Conservation (phyloP, 75 land plant species). For the Larix kaempferi region DNA sequence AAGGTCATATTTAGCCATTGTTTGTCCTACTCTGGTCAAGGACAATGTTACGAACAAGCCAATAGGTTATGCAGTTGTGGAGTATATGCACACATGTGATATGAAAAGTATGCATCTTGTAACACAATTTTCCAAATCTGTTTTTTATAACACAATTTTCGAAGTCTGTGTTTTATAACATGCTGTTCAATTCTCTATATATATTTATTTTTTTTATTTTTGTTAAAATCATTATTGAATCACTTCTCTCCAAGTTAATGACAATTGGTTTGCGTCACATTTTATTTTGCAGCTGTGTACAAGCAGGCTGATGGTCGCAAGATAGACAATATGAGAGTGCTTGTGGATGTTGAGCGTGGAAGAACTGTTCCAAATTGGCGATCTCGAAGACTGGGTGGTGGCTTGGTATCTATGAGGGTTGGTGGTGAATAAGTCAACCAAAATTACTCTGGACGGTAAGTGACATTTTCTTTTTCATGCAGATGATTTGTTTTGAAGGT, state of each 20-base stretch:
- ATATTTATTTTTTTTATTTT: neutral
- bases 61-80: conserved; percentile 94
- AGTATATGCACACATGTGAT: conserved; percentile 91
- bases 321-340: conserved; percentile 86
- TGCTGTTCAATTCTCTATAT: neutral
- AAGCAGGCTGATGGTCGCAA: conserved; percentile 98
- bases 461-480: neutral
- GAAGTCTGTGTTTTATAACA: neutral
- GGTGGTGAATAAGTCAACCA: conserved; percentile 94
- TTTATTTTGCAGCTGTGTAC: conserved; percentile 74
- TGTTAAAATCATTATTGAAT: too few relatives aligned
- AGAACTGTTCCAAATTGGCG: too few relatives aligned
- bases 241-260: neutral
- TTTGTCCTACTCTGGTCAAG: conserved; percentile 54
- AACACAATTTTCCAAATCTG: too few relatives aligned
- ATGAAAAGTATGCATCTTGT: conserved; percentile 69
- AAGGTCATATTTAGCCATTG: too few relatives aligned
- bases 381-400: conserved; percentile 97
- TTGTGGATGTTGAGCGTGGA: too few relatives aligned
- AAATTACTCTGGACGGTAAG: too few relatives aligned
- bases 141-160: too few relatives aligned
- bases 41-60: conserved; percentile 82
- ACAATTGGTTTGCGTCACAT: neutral
- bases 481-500: neutral
- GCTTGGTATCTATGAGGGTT: conserved; percentile 90